phyloP scores from a whole-genome alignment of 2,329 filamentous ascomycete species.

The Scedosporium minutisporum region DNA sequence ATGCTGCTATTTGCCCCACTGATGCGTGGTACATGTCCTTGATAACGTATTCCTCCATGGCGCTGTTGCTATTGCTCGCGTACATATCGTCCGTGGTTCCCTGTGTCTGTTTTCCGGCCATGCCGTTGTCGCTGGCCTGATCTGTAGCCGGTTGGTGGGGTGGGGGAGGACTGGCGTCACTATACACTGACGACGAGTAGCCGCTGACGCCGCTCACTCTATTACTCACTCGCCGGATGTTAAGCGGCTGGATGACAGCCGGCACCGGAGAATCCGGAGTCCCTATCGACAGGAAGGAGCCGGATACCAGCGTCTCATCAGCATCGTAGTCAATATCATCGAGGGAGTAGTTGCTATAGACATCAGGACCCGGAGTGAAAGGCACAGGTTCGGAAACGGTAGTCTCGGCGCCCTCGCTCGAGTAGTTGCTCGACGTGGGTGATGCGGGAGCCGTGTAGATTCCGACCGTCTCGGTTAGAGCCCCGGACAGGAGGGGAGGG shows the following conservation, averaged over 20 bases:
- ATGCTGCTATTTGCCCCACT: conserved; percentile 13
- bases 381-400: background rate
- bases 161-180: background rate
- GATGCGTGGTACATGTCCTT: conserved; percentile 17
- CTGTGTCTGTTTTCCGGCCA: background rate
- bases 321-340: background rate
- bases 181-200: background rate
- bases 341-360: background rate
- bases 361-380: background rate
- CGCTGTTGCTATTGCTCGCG: background rate
- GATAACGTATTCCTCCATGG: conserved; percentile 1
- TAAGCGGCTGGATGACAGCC: background rate
- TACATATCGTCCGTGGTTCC: background rate
- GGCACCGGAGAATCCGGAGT: background rate
- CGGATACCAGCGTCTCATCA: background rate
- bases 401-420: background rate
- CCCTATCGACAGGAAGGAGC: background rate
- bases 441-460: conserved; percentile 2
- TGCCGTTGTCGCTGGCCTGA: background rate
- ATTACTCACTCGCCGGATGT: background rate
- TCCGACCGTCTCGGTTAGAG: background rate
- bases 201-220: background rate
- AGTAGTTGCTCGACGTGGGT: background rate
- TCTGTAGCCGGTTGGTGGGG: background rate
- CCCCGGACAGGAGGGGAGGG: background rate